Evolutionary conservation across 2,329 filamentous ascomycete species (phyloP), one percentile per base, ranked within the genome.

Genomic region (Cordyceps pruinosa): DNA sequence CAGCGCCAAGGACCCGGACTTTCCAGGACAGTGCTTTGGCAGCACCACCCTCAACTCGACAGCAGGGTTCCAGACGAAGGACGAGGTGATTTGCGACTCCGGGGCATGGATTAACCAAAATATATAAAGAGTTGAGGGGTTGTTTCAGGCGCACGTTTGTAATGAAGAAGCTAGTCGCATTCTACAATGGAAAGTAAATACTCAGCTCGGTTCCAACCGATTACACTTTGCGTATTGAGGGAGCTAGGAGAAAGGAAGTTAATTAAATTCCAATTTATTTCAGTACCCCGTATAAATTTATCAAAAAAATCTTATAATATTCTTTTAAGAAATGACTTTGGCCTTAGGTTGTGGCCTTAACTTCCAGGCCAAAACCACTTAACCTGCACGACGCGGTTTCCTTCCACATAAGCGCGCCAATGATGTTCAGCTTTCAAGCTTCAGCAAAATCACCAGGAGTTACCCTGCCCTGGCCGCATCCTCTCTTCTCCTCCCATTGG

Each of bases 11-110:
- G 53, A 58, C 17, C 35, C 37, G 2, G 49, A 58, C 19, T 58
- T 44, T 30, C 58, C 58, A n/a, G 47, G 58, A 2, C 59, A 61
- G 37, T 61, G 59, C 47, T 61, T 61, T 46, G 56, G 55, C 2
- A 56, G 44, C 30, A 52, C 41, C 15, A 49, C 26, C 3, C 34
- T 55, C 10, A 61, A 61, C 26, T 48, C 55, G 17, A 49, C 44
- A 10, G 35, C 17, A 19, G 58, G 55, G 8, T 58, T 56, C 23
- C 41, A 50, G 46, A 44, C 23, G 5, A 42, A 21, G 6, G 35
- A 46, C n/a, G 58, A 60, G 49, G 28, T 28, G 1, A 55, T 48
- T 10, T 58, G 58, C 21, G 58, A 60, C 34, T 60, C 58, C 17
- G 55, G 34, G n/a, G 55, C 55, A 28, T 58, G 58, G 55, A 55